These are phyloP conservation scores for Chlorophyllum brunneum DNA, from an alignment of 768 basidiomycete genomes.

Conservation along the genomic window DNA sequence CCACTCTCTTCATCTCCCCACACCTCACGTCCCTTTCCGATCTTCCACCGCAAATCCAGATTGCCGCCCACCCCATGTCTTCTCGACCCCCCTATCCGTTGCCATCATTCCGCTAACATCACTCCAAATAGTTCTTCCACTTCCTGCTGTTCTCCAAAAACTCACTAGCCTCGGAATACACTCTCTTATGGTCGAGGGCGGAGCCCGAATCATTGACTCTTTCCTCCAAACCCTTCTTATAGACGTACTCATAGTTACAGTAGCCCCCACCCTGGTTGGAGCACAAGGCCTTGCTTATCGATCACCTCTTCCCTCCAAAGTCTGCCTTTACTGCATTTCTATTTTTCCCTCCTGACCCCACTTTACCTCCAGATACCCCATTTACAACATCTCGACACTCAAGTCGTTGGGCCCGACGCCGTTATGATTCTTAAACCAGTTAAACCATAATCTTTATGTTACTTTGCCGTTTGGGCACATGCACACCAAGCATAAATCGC, in stretches of 20 bases:
- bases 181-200: conserved; percentile 95
- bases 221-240: conserved; percentile 53
- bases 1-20: conserved; percentile 2
- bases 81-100: conserved; percentile 10
- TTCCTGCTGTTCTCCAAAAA: conserved; percentile 45
- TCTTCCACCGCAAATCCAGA: conserved; percentile 12
- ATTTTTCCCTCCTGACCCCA: neutral
- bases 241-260: conserved; percentile 78
- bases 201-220: conserved; percentile 74
- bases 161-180: conserved; percentile 56
- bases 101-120: conserved; percentile 16
- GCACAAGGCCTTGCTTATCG: conserved; percentile 58
- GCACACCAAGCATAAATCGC: neutral
- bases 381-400: conserved; percentile 27
- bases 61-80: conserved; percentile 21
- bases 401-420: conserved; percentile 32
- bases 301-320: neutral
- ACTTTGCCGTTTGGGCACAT: neutral
- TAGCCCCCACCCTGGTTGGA: conserved; percentile 85
- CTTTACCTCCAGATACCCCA: conserved; percentile 14
- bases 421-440: conserved; percentile 24
- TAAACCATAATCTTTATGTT: neutral
- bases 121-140: conserved; percentile 19
- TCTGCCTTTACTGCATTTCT: neutral
- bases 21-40: neutral